Base-by-base conservation (phyloP, 176 grass and related monocot genomes). In the Eleusine indica region DNA sequence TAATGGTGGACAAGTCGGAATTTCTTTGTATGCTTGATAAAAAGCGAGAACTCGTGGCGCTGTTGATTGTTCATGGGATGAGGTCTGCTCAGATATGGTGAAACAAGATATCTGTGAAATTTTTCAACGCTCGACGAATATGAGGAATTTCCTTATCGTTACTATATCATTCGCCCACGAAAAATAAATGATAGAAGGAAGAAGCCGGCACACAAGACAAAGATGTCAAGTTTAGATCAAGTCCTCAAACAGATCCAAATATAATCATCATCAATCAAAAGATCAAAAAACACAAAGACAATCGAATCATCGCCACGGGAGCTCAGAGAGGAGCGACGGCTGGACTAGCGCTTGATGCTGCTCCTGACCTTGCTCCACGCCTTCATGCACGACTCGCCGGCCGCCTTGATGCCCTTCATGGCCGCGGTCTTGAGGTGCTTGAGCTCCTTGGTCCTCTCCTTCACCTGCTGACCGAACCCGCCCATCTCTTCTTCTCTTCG, bases 311-410 rank as follows among this genome's bases (percentile, higher is more conserved):
- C 58, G 32, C 10, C 9, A 32, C 65, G 52, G 29, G 54, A 35
- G 1, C 39, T 13, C 8, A 2, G 3, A 10, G n/a, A 9, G 13
- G 4, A 4, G 4, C 3, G 6, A 14, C 16, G 39, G 2, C 25
- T 6, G 25, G 62, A 44, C 88, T 85, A 92, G 82, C 90, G 90
- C 84, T 57, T 92, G 85, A 94, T 94, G 74, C 56, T 83, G 64
- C 63, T 80, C 90, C 84, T 91, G 82, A 94, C 74, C 93, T 92
- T 94, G 82, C 68, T 79, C 93, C 93, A 94, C 3, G 90, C 87
- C 82, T 90, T 92, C 87, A 90, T 94, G 93, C 87, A 89, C 25
- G 88, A 85, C 49, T 92, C 90, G 19, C 90, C 82, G 75, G 91
- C 93, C 18, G 53, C 93, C 90, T 68, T 94, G 84, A 90, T 53